A percentile compares a stretch with the other conserved stretches of the same genome.
Evolutionary conservation across 495 filamentous ascomycete species (phyloP).

Genomic region (Gamarada debralockiae): DNA sequence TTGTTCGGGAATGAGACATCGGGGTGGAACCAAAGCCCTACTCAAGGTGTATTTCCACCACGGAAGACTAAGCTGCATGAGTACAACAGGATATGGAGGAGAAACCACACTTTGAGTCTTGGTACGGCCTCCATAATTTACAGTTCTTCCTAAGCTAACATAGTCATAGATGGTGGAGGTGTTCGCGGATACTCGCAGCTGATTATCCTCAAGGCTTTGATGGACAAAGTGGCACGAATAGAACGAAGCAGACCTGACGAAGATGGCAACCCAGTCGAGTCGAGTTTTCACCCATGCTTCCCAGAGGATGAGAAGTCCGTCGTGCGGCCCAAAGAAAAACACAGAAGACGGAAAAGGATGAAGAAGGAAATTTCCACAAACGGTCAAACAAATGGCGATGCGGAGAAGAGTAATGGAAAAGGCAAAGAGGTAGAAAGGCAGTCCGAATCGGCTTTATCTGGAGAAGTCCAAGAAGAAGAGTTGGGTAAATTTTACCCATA

Average conservation of each 20-base stretch:
- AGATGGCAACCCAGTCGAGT: neutral
- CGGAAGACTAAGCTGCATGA: neutral
- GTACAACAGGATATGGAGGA: constrained; percentile 5
- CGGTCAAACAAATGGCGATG: neutral
- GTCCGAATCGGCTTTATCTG: neutral
- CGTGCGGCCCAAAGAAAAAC: neutral
- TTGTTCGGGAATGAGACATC: neutral
- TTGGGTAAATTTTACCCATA: constrained; percentile 29
- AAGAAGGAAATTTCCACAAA: neutral
- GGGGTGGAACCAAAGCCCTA: constrained; percentile 4
- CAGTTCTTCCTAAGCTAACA: neutral
- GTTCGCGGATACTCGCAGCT: constrained; percentile 3
- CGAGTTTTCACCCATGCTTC: constrained; percentile 1
- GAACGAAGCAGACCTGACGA: constrained; percentile 2
- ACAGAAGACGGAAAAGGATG: neutral
- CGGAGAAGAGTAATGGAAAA: neutral
- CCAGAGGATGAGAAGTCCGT: neutral
- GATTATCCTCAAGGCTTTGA: constrained; percentile 2
- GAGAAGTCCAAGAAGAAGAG: neutral
- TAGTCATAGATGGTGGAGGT: constrained; percentile 10
- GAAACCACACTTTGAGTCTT: constrained; percentile 5
- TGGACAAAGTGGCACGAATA: constrained; percentile 7
- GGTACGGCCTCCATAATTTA: neutral
- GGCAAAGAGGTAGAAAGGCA: neutral
- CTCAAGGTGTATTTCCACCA: neutral